Evolutionary conservation across 805 yeast species (phyloP).

Genomic region (Candida ulmi): DNA sequence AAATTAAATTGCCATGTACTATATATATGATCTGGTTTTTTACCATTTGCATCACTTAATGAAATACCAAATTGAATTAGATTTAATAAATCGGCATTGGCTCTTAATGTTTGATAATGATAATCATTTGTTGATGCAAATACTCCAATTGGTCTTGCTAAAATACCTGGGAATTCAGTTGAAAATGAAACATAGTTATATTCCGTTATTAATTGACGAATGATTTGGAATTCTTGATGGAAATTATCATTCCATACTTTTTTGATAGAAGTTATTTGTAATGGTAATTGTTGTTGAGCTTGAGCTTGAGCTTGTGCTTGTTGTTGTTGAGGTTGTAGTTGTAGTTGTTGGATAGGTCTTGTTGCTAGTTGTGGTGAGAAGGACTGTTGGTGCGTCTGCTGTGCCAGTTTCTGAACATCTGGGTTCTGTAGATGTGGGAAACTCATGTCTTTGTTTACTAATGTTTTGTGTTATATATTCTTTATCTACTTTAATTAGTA

Average conservation of each 20-base stretch:
- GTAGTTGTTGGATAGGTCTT: conserved; percentile 16
- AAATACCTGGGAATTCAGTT: conserved; percentile 93
- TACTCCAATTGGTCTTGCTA: conserved; percentile 92
- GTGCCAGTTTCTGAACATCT: conserved; percentile 7
- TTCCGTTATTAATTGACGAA: conserved; percentile 52
- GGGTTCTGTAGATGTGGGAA: conserved; percentile 14
- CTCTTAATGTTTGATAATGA: conserved; percentile 91
- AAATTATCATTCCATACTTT: conserved; percentile 75
- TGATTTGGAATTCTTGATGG: conserved; percentile 57
- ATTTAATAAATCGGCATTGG: conserved; percentile 82
- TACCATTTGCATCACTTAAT: conserved; percentile 62
- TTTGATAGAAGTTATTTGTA: conserved; percentile 40
- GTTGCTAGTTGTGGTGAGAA: conserved; percentile 10
- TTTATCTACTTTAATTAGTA: too few relatives aligned
- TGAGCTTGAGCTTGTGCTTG: conserved; percentile 16
- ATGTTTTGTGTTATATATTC: too few relatives aligned
- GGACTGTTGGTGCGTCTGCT: conserved; percentile 11
- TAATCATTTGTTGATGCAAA: conserved; percentile 87
- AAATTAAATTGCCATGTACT: conserved; percentile 98
- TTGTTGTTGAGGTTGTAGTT: conserved; percentile 12
- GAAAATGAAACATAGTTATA: conserved; percentile 64
- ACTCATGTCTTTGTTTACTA: not conserved
- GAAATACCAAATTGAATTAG: conserved; percentile 85
- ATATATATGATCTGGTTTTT: conserved; percentile 58
- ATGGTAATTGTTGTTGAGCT: conserved; percentile 8